Evolutionary conservation across 371 early-diverging fungal species (phyloP).

Genomic region (Mucor circinelloides): DNA sequence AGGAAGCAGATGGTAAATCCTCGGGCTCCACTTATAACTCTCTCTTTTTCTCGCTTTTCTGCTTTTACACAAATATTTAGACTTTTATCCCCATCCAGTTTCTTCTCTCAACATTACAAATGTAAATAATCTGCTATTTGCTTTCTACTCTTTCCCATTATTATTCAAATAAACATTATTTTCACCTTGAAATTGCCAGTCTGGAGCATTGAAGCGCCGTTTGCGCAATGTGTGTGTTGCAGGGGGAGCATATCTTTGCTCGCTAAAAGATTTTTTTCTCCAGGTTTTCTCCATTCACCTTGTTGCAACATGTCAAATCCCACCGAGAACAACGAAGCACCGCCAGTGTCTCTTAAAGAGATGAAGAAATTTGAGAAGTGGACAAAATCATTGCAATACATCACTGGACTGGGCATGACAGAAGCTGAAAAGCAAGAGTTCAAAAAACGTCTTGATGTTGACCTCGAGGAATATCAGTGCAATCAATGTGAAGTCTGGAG

Average conservation of each 20-base stretch:
- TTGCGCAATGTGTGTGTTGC: background rate
- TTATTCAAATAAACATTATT: background rate
- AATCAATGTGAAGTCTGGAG: constrained; percentile 74
- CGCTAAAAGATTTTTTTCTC: background rate
- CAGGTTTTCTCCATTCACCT: background rate
- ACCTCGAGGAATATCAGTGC: constrained; percentile 59
- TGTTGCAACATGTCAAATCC: background rate
- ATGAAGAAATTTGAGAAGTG: constrained; percentile 58
- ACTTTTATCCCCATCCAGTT: background rate
- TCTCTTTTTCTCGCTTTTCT: background rate
- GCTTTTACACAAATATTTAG: background rate
- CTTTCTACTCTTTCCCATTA: background rate
- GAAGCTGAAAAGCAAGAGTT: constrained; percentile 45
- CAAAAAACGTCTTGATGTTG: constrained; percentile 37
- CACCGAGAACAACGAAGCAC: constrained; percentile 2
- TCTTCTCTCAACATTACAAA: background rate
- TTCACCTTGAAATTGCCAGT: background rate
- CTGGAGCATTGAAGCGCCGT: background rate
- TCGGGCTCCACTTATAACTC: background rate
- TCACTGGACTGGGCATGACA: constrained; percentile 68
- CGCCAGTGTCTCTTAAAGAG: constrained; percentile 29
- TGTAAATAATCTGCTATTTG: constrained; percentile 3
- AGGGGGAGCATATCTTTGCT: background rate
- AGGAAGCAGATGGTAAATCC: constrained; percentile 8
- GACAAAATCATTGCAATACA: constrained; percentile 56